Conservation (phyloP, 2,329 filamentous ascomycete species). For the Trichoderma breve region DNA sequence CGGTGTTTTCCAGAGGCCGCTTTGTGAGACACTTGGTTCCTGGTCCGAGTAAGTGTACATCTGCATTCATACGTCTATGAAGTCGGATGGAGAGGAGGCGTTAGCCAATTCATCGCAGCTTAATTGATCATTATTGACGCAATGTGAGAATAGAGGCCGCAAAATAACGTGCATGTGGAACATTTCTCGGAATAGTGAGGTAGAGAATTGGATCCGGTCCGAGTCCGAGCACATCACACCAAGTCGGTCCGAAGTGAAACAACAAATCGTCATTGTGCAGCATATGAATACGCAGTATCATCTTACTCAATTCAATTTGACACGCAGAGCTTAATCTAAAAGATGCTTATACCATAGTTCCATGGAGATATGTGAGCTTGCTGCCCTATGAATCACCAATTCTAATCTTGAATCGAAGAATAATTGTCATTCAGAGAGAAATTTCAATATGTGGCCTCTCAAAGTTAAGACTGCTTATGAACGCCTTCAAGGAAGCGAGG, state of each 20-base stretch:
- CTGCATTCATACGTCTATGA: no score
- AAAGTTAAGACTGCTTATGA: not conserved
- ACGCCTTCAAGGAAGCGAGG: not conserved
- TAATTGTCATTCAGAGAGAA: not conserved
- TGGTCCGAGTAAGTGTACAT: no score
- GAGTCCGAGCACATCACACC: not conserved
- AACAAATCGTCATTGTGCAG: not conserved
- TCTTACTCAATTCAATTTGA: not conserved
- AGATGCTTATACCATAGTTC: not conserved
- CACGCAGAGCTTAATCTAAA: not conserved
- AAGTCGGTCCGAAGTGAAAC: not conserved
- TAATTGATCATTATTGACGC: no score
- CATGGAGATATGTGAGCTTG: not conserved
- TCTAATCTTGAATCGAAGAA: not conserved
- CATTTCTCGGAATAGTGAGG: not conserved
- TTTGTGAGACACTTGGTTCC: no score
- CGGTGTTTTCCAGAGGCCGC: no score
- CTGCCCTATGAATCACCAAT: not conserved
- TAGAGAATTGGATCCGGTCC: not conserved
- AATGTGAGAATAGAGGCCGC: no score
- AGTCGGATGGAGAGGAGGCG: no score
- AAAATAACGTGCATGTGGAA: not conserved
- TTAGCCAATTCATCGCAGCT: no score
- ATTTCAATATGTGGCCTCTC: not conserved
- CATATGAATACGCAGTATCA: accelerated